Percentiles rank a stretch among this genome's conserved stretches.
Conservation (phyloP, 805 yeast genomes). For the Metschnikowia peoriensis region DNA sequence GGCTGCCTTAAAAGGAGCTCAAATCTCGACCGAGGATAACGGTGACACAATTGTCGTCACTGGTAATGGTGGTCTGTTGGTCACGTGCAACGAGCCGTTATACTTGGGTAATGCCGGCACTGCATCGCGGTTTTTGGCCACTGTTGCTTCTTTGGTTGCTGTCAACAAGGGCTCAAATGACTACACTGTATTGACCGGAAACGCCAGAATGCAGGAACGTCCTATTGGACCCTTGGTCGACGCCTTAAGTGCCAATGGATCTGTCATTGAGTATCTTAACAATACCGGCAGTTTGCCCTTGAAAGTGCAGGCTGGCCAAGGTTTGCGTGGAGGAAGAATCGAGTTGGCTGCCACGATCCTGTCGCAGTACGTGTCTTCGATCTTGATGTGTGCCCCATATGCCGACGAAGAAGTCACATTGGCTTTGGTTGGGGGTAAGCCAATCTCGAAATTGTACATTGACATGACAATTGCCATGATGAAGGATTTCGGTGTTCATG, state of each 20-base stretch:
- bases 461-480: constrained; percentile 98
- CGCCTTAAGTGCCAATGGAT: constrained; percentile 80
- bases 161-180: constrained; percentile 33
- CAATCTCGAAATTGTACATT: constrained; percentile 91
- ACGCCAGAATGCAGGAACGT: constrained; percentile 94
- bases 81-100: constrained; percentile 62
- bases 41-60: constrained; percentile 85
- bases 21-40: constrained; percentile 76
- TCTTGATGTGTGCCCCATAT: constrained; percentile 97
- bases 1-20: constrained; percentile 74
- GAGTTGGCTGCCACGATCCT: constrained; percentile 95
- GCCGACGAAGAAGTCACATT: constrained; percentile 86
- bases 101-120: constrained; percentile 98
- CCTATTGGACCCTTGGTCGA: constrained; percentile 96
- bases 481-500: constrained; percentile 83
- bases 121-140: constrained; percentile 90
- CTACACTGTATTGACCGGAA: constrained; percentile 78
- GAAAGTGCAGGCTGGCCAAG: constrained; percentile 62
- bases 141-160: constrained; percentile 83
- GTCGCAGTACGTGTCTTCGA: constrained; percentile 94
- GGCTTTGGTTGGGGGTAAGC: constrained; percentile 91
- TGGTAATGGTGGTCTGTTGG: constrained; percentile 79
- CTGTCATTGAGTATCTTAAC: constrained; percentile 68
- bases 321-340: constrained; percentile 85
- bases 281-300: constrained; percentile 83